Conservation (phyloP, 805 yeast genomes). For the Hyphopichia homilentoma region DNA sequence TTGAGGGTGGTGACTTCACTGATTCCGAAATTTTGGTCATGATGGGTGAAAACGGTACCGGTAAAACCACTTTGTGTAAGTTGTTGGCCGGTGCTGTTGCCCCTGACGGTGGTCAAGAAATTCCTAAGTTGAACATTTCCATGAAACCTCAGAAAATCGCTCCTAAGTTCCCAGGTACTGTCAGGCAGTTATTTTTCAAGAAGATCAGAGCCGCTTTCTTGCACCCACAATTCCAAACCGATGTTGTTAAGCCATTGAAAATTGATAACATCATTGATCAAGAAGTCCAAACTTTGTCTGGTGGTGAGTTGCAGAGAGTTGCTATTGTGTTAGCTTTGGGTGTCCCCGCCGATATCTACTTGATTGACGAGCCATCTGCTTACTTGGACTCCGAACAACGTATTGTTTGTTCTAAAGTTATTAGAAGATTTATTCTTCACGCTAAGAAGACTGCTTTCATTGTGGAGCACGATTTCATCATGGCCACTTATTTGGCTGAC, state of each 20-base stretch:
- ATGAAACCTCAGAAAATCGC: constrained; percentile 99
- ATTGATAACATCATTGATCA: constrained; percentile 95
- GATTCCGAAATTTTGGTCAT: constrained; percentile 96
- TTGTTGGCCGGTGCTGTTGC: constrained; percentile 88
- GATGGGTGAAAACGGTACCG: constrained; percentile 99
- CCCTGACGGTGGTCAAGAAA: constrained; percentile 76
- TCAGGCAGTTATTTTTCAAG: constrained; percentile 94
- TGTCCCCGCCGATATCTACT: constrained; percentile 89
- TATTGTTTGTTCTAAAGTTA: constrained; percentile 97
- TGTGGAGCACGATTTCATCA: constrained; percentile 99
- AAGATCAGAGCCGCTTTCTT: constrained; percentile 92
- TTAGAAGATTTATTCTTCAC: constrained; percentile 93
- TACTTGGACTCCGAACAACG: constrained; percentile 99
- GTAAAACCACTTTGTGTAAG: constrained; percentile 97
- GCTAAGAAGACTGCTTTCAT: constrained; percentile 98
- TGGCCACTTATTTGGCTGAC: constrained; percentile 99
- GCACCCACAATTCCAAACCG: constrained; percentile 97
- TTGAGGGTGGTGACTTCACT: constrained; percentile 86
- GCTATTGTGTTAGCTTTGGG: constrained; percentile 96
- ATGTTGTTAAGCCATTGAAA: constrained; percentile 91
- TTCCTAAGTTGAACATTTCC: constrained; percentile 87
- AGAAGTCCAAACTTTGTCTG: constrained; percentile 95
- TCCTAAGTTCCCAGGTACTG: constrained; percentile 98
- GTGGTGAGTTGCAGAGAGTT: constrained; percentile 99
- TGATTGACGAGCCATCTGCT: constrained; percentile 98